These are phyloP conservation scores for Phyllosticta citribraziliensis DNA, from an alignment of 2,329 filamentous ascomycete genomes.

Conservation along the genomic window DNA sequence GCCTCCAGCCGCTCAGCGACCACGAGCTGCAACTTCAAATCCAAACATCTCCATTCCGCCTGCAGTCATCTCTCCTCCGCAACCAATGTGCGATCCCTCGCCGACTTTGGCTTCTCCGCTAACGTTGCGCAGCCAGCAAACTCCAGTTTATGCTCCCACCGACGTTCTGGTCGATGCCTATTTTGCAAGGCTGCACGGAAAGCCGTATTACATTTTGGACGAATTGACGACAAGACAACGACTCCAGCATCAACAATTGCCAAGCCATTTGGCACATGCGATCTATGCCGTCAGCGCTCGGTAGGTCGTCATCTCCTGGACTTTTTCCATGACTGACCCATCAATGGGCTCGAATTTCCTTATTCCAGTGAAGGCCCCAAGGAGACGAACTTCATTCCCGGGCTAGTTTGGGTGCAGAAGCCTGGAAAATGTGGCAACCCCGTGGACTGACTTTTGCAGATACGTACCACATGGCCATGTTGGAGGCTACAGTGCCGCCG, in stretches of 20 bases:
- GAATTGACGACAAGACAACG: constrained; percentile 65
- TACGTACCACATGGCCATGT: constrained; percentile 48
- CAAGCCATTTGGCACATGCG: constrained; percentile 40
- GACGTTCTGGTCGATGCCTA: constrained; percentile 67
- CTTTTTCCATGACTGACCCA: background rate
- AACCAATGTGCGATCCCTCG: constrained; percentile 3
- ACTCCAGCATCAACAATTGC: constrained; percentile 57
- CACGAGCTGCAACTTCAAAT: background rate
- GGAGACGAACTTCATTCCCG: background rate
- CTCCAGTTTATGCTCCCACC: constrained; percentile 25
- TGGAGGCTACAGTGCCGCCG: constrained; percentile 55
- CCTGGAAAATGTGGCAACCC: background rate
- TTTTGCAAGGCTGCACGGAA: constrained; percentile 69
- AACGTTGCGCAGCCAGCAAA: constrained; percentile 13
- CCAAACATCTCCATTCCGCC: background rate
- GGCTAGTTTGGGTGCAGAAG: background rate
- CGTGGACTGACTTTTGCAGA: constrained; percentile 33
- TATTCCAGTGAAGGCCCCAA: background rate
- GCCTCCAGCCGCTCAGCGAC: background rate
- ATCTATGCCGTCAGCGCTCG: constrained; percentile 41
- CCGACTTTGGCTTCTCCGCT: background rate
- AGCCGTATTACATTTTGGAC: constrained; percentile 73
- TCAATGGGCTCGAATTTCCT: background rate
- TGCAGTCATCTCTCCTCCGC: constrained; percentile 2
- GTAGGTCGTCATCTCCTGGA: constrained; percentile 19